Evolutionary conservation across 2,329 filamentous ascomycete genomes (phyloP), one percentile per base, ranked within the genome.

Genomic region (Fonsecaea erecta): DNA sequence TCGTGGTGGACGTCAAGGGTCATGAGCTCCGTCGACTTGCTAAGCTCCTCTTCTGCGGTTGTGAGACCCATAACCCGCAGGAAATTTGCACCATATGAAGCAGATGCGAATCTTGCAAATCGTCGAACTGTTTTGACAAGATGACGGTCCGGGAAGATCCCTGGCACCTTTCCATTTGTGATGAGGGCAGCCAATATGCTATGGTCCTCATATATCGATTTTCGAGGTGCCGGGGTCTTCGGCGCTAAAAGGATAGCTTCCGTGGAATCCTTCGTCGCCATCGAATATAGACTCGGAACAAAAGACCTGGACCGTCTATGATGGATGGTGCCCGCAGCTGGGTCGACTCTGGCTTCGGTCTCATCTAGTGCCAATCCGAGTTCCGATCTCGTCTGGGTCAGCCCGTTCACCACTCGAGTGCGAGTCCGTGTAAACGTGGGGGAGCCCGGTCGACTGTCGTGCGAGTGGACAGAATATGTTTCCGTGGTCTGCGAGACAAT

Each of bases 31-130:
- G 66, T 73, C 46, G 75, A 76, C 1, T 75, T 71, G 43, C 62
- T 74, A 72, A 55, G 73, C 72, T 62, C 60, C 24, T 62, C 64
- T 60, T 67, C 68, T 12, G 60, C 59, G 1, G 64, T 61, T 16
- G 57, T 63, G 2, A 81, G 74, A 21, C 80, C 80, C 80, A 82
- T 81, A n/a, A 82, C 74, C 34, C 77, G 78, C 8, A 82, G 73
- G 34, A 81, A 80, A 67, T 77, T 79, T 7, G 79, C 75, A 4
- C 80, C 80, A 63, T 82, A 82, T 6, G 79, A 81, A 30, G 80
- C 80, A 9, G 79, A 80, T 6, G 80, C 79, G 69, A 81, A 82
- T 14, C 80, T 77, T 53, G 75, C 80, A 65, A 81, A 82, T 9
- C 80, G 76, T 59, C 79, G 76, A 16, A 82, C 76, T 53, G 81